Conservation (phyloP, 805 yeast genomes). For the Henningerozyma blattae region DNA sequence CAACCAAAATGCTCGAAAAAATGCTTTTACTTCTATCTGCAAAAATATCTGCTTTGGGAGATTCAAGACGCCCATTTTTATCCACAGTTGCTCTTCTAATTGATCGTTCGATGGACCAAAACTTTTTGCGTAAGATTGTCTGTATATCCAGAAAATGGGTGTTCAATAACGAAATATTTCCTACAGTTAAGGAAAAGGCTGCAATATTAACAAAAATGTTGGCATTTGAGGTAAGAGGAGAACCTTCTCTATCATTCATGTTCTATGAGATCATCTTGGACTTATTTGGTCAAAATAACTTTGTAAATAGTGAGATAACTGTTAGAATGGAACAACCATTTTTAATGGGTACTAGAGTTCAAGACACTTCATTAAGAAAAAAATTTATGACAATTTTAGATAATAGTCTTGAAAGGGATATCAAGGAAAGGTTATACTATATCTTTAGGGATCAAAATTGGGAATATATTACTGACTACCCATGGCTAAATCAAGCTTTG, state of each 20-base stretch:
- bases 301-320: conserved; percentile 78
- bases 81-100: conserved; percentile 80
- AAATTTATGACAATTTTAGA: conserved; percentile 71
- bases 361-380: conserved; percentile 61
- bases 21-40: conserved; percentile 65
- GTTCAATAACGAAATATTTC: conserved; percentile 76
- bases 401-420: conserved; percentile 64
- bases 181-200: conserved; percentile 92
- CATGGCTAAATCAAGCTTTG: conserved; percentile 90
- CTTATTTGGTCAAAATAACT: conserved; percentile 67
- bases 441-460: conserved; percentile 93
- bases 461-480: conserved; percentile 88
- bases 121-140: conserved; percentile 61
- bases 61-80: conserved; percentile 80
- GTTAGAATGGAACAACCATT: conserved; percentile 95
- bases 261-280: conserved; percentile 81
- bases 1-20: conserved; percentile 64
- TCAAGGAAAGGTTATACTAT: conserved; percentile 70
- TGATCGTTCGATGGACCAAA: conserved; percentile 75
- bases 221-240: conserved; percentile 82
- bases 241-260: conserved; percentile 59
- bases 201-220: conserved; percentile 89
- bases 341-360: conserved; percentile 79
- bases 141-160: conserved; percentile 82
- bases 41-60: conserved; percentile 81